A percentile compares a stretch with the other conserved stretches of the same genome.
Evolutionary conservation across 2,329 filamentous ascomycete species (phyloP).

Genomic region (Pyrenophora tritici-repentis): DNA sequence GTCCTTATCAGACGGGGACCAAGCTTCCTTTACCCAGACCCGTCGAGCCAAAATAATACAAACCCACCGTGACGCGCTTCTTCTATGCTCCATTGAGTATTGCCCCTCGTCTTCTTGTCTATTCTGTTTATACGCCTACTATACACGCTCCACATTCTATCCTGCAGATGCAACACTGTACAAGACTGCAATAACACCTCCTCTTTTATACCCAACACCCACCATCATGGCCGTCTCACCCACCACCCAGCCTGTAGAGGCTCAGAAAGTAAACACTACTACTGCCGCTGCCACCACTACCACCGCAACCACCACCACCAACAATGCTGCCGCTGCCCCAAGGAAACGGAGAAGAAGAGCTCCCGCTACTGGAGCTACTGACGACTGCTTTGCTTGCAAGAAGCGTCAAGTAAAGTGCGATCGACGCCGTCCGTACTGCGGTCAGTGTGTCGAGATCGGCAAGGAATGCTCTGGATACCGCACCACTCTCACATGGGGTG

Average conservation of each 20-base stretch:
- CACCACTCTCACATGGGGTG: slow-evolving; percentile 94
- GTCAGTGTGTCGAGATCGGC: slow-evolving; percentile 87
- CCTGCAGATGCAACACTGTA: slow-evolving; percentile 40
- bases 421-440: slow-evolving; percentile 89
- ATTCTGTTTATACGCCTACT: slow-evolving; percentile 41
- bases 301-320: slow-evolving; percentile 16
- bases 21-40: slow-evolving; percentile 38
- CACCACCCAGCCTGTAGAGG: slow-evolving; percentile 40
- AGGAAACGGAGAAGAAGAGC: slow-evolving; percentile 82
- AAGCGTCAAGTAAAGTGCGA: slow-evolving; percentile 87
- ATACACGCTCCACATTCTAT: slow-evolving; percentile 38
- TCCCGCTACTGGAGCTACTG: slow-evolving; percentile 83
- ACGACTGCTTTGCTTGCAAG: slow-evolving; percentile 93
- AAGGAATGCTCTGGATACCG: slow-evolving; percentile 96
- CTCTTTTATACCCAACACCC: slow-evolving; percentile 13
- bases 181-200: slow-evolving; percentile 28
- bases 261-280: slow-evolving; percentile 41
- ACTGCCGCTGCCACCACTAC: slow-evolving; percentile 33
- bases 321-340: slow-evolving; percentile 40
- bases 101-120: slow-evolving; percentile 44
- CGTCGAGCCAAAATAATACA: slow-evolving; percentile 46
- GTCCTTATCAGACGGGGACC: slow-evolving; percentile 47
- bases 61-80: slow-evolving; percentile 45
- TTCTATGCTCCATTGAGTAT: slow-evolving; percentile 46
- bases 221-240: slow-evolving; percentile 42